Evolutionary conservation across 169 alveolate genomes (phyloP), one percentile per base, ranked within the genome.

Genomic region (Eimeria maxima): DNA sequence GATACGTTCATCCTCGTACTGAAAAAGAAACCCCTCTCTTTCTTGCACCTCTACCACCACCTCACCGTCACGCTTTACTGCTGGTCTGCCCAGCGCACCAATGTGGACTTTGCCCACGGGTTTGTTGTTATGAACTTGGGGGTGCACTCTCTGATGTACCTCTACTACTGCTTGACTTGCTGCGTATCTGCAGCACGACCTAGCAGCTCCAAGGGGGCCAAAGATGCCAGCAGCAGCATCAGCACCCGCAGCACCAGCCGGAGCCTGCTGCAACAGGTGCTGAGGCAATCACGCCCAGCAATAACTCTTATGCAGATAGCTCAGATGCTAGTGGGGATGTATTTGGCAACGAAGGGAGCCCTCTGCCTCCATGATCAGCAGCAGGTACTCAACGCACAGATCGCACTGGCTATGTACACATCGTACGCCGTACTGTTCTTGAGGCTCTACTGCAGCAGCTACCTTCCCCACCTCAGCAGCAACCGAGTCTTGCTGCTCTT

Each of bases 11-110:
- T 97, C 24, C 95, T 97, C 60, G 96, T 88, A 24, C 74, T 96
- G 42, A 90, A 93, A 96, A 97, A 97, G 81, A 96, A 96, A 29
- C 97, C 96, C 42, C 95, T 97, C 73, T 88, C 97, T 22, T 97
- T 97, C 67, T 91, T 97, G 65, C 98, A 97, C 87, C 69, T 91
- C 47, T 97, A 96, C 84, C 98, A 97, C 87, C 98, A 97, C 90
- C 93, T 97, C 90, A 96, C 96, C 76, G 98, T 97, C 65, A 95
- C 97, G 2, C 89, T 97, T 4, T 97, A 97, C 78, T 97, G 98
- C 96, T 94, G 97, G 96, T 96, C 97, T 22, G 97, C 98, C 27
- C 97, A 96, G 90, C 95, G 78, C 24, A 96, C 91, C 38, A 94
- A 95, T 60, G 97, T 96, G 24, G 95, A 97, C n/a, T 96, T 96